phyloP scores from a whole-genome alignment of 768 basidiomycete genomes.

The Lepiota brunneoincarnata region DNA sequence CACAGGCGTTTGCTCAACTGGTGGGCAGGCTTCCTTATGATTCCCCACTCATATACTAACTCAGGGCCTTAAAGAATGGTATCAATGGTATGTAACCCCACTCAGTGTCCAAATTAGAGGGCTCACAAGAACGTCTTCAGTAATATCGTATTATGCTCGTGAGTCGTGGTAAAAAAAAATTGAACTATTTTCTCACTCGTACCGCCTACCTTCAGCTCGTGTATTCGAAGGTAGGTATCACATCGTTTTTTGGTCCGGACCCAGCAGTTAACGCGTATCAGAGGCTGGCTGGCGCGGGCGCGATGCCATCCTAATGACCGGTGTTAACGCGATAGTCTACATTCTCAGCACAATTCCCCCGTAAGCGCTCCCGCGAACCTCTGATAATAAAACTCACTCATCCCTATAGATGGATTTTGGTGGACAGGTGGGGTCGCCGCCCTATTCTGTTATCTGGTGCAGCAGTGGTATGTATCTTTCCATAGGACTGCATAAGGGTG shows the following conservation, averaged over 20 bases:
- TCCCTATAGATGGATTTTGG: conserved; percentile 78
- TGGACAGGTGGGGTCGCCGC: conserved; percentile 83
- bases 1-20: conserved; percentile 88
- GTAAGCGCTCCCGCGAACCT: conserved; percentile 34
- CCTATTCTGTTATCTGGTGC: conserved; percentile 81
- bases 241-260: background rate
- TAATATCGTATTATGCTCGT: conserved; percentile 92
- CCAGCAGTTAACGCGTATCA: conserved; percentile 26
- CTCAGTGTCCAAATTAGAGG: background rate
- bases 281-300: conserved; percentile 91
- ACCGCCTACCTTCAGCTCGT: conserved; percentile 41
- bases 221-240: conserved; percentile 75
- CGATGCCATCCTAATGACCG: conserved; percentile 89
- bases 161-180: conserved; percentile 26
- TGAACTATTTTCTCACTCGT: background rate
- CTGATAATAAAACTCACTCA: conserved; percentile 5
- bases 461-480: conserved; percentile 47
- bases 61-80: conserved; percentile 56
- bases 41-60: background rate
- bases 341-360: conserved; percentile 73
- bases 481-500: background rate
- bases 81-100: conserved; percentile 64
- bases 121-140: conserved; percentile 32
- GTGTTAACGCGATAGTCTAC: conserved; percentile 80
- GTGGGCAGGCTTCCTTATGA: conserved; percentile 38